These are phyloP conservation scores for Lithospermum erythrorhizon DNA, from an alignment of 257 asterid genomes.

Conservation along the genomic window DNA sequence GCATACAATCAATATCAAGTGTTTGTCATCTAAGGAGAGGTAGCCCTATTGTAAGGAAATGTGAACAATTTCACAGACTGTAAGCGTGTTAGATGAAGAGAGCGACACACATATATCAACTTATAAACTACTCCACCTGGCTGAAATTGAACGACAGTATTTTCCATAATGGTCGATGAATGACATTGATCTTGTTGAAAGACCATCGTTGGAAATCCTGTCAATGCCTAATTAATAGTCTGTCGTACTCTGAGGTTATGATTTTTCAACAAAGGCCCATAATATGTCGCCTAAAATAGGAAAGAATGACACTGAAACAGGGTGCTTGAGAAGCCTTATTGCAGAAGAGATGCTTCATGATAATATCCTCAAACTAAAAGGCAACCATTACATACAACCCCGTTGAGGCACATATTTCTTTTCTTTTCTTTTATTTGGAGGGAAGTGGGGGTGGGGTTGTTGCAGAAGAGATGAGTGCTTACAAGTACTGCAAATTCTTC, in stretches of 20 bases:
- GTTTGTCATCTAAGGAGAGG: background rate
- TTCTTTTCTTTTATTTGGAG: background rate
- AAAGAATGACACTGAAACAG: background rate
- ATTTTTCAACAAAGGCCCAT: background rate
- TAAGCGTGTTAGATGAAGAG: no score
- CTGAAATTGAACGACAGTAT: background rate
- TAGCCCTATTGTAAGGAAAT: background rate
- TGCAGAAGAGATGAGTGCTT: constrained; percentile 20
- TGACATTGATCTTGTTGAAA: no score
- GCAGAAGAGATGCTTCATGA: background rate
- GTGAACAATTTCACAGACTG: background rate
- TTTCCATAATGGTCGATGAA: background rate
- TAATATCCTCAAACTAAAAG: background rate
- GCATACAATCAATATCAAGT: constrained; percentile 6
- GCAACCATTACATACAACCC: no score
- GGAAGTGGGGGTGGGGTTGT: background rate
- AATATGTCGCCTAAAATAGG: background rate
- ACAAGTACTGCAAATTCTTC: constrained; percentile 96
- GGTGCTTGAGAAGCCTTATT: background rate
- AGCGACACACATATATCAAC: background rate
- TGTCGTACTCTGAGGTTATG: no score
- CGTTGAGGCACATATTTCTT: no score
- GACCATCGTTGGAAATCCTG: no score
- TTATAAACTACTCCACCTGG: background rate
- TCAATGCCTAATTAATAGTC: no score